Base-by-base conservation (phyloP, 331 rosid genomes). In the Cydonia oblonga region DNA sequence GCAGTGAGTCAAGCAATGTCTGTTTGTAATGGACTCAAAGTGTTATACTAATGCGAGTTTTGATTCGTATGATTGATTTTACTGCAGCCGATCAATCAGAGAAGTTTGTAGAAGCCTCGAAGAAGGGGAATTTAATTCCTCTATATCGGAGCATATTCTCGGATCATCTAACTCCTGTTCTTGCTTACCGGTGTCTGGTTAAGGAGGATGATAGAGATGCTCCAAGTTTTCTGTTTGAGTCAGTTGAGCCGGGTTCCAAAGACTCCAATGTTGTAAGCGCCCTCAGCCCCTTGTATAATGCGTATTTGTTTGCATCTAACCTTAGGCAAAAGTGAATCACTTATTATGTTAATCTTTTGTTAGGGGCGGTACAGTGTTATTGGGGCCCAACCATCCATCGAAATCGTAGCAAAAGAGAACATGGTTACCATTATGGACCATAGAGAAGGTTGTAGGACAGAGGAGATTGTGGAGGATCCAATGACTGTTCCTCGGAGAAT, bases 181-280 rank as follows among this genome's bases (percentile, higher is more conserved):
- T 91, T 53, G 98, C 97, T 9, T 91, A 93, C 81, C 96, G 96
- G 16, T 75, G 86, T 73, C 85, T 93, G 83, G 96, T 91, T 44
- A 83, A 91, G 77, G 92, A 89, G 72, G 98, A 91, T 73, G 93
- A 93, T 67, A 70, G 90, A 40, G 96, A 93, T 66, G 91, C 98
- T 78, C 96, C 97, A 2, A 93, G 98, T 81, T 93, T 93, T 86
- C 89, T 93, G 5, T 91, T 84, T 42, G 97, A 93, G 72, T 88
- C 97, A 1, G 97, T 86, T 4, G 98, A 93, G 82, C 96, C 97
- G 8, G 89, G 88, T 30, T 26, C 76, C 44, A 72, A 79, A 40
- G 78, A 64, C 46, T 86, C 96, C 0, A 86, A 69, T 70, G 81
- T 83, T 18, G 98, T 91, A 80, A 80, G 95, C 26, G 9, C 32